Conservation (phyloP, 2,329 filamentous ascomycete genomes). For the Pseudogymnoascus sp. region DNA sequence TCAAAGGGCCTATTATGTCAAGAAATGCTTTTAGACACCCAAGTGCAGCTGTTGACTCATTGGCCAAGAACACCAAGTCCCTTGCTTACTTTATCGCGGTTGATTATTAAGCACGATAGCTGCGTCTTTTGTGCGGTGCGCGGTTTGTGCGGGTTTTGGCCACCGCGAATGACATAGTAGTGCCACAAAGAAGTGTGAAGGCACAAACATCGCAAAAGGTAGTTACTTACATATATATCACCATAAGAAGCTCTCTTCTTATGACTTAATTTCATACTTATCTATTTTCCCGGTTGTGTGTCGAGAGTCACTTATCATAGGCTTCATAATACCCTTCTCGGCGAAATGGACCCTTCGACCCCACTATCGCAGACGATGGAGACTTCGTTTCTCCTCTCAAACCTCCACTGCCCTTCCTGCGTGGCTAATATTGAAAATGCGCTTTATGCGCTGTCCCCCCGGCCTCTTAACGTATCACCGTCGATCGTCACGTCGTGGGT, state of each 20-base stretch:
- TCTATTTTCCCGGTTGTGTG: not conserved
- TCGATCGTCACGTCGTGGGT: conserved; percentile 68
- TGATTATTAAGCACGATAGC: conserved; percentile 2
- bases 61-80: not conserved
- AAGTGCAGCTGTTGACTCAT: not conserved
- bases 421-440: conserved; percentile 58
- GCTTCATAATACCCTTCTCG: conserved; percentile 2
- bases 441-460: conserved; percentile 44
- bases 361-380: conserved; percentile 30
- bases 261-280: not conserved
- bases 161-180: not conserved
- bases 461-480: conserved; percentile 54
- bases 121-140: conserved; percentile 6
- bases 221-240: not conserved
- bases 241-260: conserved; percentile 10
- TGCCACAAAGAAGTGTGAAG: conserved; percentile 4
- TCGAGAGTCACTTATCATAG: not conserved
- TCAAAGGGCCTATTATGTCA: not conserved
- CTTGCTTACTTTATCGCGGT: not conserved
- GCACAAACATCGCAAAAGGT: conserved; percentile 11
- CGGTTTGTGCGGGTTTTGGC: conserved; percentile 4
- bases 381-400: conserved; percentile 55
- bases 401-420: conserved; percentile 74
- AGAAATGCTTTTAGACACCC: not conserved
- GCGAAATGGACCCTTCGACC: conserved; percentile 3